Base-by-base conservation (phyloP, 2,329 filamentous ascomycete genomes). In the Ophiostoma tasmaniense region DNA sequence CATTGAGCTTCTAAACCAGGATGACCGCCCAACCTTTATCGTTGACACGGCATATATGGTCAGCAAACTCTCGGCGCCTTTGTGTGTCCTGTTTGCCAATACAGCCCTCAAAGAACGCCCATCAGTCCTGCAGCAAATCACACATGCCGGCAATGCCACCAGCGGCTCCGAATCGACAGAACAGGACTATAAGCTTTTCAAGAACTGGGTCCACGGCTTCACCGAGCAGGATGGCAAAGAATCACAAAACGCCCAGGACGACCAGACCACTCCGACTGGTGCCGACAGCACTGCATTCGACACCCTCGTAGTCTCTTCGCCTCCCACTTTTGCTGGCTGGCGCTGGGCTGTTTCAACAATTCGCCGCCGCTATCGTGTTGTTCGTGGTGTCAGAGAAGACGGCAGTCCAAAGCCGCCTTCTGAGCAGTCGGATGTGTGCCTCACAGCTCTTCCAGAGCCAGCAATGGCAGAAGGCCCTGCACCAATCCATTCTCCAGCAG, bases 11-110 rank as follows among this genome's bases (percentile, higher is more conserved):
- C 78, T 95, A 55, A 90, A 94, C 75, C 85, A 90, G 73, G 91
- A 95, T 75, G 86, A 89, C 66, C 82, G 91, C 64, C 91, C 90
- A 2, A 91, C 89, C 0, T 92, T 94, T 74, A 84, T 94, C 59
- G 81, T 94, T 42, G 90, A 94, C 74, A 78, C 91, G 66, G 80
- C 81, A 8, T 86, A 89, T 73, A 77, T 81, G 1, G 76, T 79
- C n/a, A 89, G 88, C 73, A 82, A 81, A 73, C 82, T 81, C 64
- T 79, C 83, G 1, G 82, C 83, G 0, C 81, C 81, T 1, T 77
- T 93, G 50, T 82, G 85, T 37, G 82, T 91, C 8, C 73, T 91
- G 0, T 93, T 90, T 75, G 84, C 85, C 37, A 95, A 94, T 75
- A 81, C 83, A 11, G 84, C 89, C 2, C 79, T 94, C 67, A 85